phyloP scores from a whole-genome alignment of 75 land plant genomes.

The Sequoiadendron giganteum region DNA sequence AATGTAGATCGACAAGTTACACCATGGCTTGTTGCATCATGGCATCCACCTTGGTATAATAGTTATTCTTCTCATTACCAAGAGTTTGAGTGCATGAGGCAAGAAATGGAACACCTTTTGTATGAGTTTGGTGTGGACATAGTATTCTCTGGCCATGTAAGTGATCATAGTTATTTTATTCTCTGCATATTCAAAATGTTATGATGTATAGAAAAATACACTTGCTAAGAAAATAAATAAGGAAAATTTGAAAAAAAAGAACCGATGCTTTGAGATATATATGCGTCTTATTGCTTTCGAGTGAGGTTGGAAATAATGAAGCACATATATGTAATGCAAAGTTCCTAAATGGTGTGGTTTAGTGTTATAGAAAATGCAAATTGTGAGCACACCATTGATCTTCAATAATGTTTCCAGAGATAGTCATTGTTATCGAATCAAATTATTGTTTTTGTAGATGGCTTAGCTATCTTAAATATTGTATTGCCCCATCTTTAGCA shows the following conservation, averaged over 20 bases:
- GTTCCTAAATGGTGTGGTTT: too few relatives aligned
- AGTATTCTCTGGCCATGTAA: conserved; percentile 92
- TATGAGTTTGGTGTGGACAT: conserved; percentile 77
- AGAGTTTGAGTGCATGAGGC: conserved; percentile 96
- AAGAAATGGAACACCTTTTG: conserved; percentile 80
- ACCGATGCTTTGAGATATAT: not conserved
- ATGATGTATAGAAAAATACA: not conserved
- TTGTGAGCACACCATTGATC: too few relatives aligned
- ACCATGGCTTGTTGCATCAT: conserved; percentile 89
- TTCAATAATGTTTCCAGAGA: too few relatives aligned
- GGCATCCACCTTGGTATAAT: conserved; percentile 96
- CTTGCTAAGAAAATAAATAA: too few relatives aligned
- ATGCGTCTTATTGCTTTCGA: not conserved
- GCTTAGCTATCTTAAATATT: too few relatives aligned
- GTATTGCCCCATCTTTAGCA: too few relatives aligned
- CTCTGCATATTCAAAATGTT: not conserved
- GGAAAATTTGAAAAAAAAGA: not conserved
- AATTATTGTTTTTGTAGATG: too few relatives aligned
- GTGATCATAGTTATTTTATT: conserved; percentile 14
- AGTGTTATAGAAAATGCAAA: too few relatives aligned
- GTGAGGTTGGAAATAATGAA: not conserved
- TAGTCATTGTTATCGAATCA: too few relatives aligned
- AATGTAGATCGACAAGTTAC: conserved; percentile 63
- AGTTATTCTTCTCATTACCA: conserved; percentile 92
- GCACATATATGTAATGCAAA: not conserved